phyloP scores from a whole-genome alignment of 192 early-diverging fungal species.

The Entomortierella lignicola region DNA sequence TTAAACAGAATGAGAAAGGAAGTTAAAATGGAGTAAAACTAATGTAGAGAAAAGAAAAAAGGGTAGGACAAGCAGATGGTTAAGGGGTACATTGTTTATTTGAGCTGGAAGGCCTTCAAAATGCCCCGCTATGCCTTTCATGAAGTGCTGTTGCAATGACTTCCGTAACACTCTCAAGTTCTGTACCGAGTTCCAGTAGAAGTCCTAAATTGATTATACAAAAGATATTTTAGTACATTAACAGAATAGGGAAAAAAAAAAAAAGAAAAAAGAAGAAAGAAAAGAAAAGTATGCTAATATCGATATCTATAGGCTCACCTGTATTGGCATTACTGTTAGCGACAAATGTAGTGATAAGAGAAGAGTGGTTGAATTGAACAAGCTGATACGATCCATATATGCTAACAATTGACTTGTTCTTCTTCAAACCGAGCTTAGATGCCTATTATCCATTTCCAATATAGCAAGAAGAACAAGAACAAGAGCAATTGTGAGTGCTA shows the following conservation, averaged over 20 bases:
- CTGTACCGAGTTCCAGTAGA: slow-evolving; percentile 59
- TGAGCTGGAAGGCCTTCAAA: slow-evolving; percentile 2
- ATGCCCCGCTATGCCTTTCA: slow-evolving; percentile 52
- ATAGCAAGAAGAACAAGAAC: too few relatives aligned
- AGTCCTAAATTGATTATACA: slow-evolving; percentile 41
- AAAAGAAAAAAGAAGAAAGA: too few relatives aligned
- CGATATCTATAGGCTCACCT: slow-evolving; percentile 47
- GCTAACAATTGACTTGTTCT: slow-evolving; percentile 69
- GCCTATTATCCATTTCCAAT: slow-evolving; percentile 52
- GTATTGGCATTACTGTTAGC: slow-evolving; percentile 66
- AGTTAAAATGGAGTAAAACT: too few relatives aligned
- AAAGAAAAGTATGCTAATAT: too few relatives aligned
- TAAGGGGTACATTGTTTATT: background rate
- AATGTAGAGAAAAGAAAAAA: slow-evolving; percentile 12
- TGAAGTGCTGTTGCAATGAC: slow-evolving; percentile 59
- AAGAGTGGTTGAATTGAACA: slow-evolving; percentile 70
- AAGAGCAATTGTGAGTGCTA: background rate
- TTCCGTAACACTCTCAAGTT: slow-evolving; percentile 61
- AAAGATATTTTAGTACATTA: background rate
- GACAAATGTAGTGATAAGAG: slow-evolving; percentile 70
- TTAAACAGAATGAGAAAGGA: background rate
- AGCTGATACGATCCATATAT: slow-evolving; percentile 68
- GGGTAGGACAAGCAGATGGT: background rate
- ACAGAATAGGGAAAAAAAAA: too few relatives aligned
- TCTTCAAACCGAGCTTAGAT: slow-evolving; percentile 71